phyloP scores from a whole-genome alignment of 345 rosid species.

The Dipteronia sinensis region DNA sequence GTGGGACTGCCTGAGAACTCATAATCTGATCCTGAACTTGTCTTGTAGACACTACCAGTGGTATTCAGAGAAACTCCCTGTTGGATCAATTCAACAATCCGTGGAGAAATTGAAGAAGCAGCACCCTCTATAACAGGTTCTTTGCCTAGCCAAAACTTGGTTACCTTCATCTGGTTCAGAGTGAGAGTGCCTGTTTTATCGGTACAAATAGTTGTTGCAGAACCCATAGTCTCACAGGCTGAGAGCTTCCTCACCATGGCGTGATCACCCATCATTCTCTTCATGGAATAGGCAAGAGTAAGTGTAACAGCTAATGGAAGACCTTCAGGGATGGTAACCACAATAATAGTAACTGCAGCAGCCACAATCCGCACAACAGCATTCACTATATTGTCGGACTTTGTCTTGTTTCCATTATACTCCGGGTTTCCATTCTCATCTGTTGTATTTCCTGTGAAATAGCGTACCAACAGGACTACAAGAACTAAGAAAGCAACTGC shows the following conservation, averaged over 20 bases:
- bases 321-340: conserved; percentile 89
- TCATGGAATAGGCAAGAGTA: conserved; percentile 81
- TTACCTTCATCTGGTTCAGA: conserved; percentile 63
- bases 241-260: conserved; percentile 82
- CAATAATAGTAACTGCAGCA: conserved; percentile 73
- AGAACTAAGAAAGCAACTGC: conserved; percentile 70
- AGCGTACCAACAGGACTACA: conserved; percentile 54
- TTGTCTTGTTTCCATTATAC: conserved; percentile 47
- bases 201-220: conserved; percentile 70
- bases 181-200: conserved; percentile 91
- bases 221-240: conserved; percentile 89
- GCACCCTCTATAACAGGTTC: conserved; percentile 22
- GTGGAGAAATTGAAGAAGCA: background rate
- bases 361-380: conserved; percentile 66
- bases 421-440: conserved; percentile 54
- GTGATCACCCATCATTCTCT: conserved; percentile 76
- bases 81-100: too few relatives aligned
- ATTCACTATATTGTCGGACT: conserved; percentile 47
- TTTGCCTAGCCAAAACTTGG: conserved; percentile 62
- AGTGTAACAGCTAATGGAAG: conserved; percentile 79
- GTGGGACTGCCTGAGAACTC: too few relatives aligned
- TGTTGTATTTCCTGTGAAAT: conserved; percentile 65
- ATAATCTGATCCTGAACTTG: too few relatives aligned
- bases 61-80: too few relatives aligned
- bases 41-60: too few relatives aligned